phyloP scores from a whole-genome alignment of 768 basidiomycete species.

The Cystobasidiopsis lactophilus region DNA sequence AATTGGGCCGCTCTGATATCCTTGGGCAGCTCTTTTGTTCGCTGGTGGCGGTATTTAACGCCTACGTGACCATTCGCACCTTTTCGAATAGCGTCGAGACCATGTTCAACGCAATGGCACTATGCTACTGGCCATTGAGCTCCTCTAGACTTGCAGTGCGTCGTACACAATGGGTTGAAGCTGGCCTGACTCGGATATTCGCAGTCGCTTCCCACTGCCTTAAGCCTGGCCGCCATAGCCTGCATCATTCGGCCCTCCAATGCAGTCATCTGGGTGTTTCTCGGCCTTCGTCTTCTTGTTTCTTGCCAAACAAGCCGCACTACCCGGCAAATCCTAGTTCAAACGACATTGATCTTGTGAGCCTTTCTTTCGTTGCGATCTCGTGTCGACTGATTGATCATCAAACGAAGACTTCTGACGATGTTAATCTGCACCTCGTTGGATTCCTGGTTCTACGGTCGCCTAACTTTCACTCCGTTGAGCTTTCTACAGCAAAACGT shows the following conservation, averaged over 20 bases:
- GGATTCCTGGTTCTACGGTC: conserved; percentile 51
- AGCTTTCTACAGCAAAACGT: conserved; percentile 70
- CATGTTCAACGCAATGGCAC: conserved; percentile 53
- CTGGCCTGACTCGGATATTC: conserved; percentile 15
- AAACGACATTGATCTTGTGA: no score
- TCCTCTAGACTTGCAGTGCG: not conserved
- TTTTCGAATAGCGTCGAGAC: conserved; percentile 87
- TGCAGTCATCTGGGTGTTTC: conserved; percentile 58
- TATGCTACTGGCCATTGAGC: conserved; percentile 40
- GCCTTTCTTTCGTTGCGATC: no score
- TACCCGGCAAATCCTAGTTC: no score
- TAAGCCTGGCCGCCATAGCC: conserved; percentile 48
- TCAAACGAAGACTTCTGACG: no score
- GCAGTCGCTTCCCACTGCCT: no score
- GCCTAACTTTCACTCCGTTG: conserved; percentile 45
- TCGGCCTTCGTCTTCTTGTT: conserved; percentile 32
- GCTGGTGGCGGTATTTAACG: conserved; percentile 80
- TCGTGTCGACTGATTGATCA: no score
- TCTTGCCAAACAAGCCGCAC: not conserved
- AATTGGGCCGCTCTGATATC: not conserved
- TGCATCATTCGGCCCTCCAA: conserved; percentile 77
- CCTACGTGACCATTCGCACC: conserved; percentile 58
- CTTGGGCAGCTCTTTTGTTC: conserved; percentile 23
- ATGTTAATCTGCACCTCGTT: conserved; percentile 24
- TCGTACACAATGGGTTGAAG: not conserved